Evolutionary conservation across 1,139 yeast species (phyloP), one percentile per base, ranked within the genome.

Genomic region (Scheffersomyces titani): DNA sequence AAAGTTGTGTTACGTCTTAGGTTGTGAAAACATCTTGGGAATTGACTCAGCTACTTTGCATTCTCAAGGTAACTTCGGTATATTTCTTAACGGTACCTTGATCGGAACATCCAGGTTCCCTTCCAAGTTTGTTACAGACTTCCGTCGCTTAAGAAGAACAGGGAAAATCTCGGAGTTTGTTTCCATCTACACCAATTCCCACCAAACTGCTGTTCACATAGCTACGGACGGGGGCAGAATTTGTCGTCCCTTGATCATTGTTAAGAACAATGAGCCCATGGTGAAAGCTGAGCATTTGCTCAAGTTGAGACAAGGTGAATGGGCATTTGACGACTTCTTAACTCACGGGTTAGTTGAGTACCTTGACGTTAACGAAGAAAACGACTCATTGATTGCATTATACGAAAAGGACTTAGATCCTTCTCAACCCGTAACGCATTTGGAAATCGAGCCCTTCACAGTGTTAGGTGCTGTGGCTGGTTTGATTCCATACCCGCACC

Each of bases 191-290:
- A 89, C 93, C 47, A 94, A 94, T 70, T 82, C 87, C 51, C 98
- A 94, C 67, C 98, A 94, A 67, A 79, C 80, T 55, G 97, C 98
- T 0, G 98, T 94, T 49, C 98, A 94, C 70, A 93, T 94, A 69
- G 99, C 99, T 18, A 93, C 99, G 6, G 99, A 94, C 76, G 99
- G 99, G 66, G 99, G 99, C 55, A 85, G 99, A 75, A 92, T 94
- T 68, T 94, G 99, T 82, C 89, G 99, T 64, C 99, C 99, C 3
- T 77, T 94, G 63, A 93, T 94, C 57, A 92, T 94, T 70, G 94
- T 93, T 21, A 85, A 87, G 51, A 81, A 87, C 59, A 90, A 92
- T 52, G 70, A 77, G 59, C 82, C 98, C 1, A 85, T 79, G 58
- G 98, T 94, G 19, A 81, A 80, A 54, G 89, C 88, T 0, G 80